Percentiles rank a stretch among this genome's conserved stretches.
Evolutionary conservation across 176 grass and related monocot genomes (phyloP).

Genomic region (Rhynchospora tenuis): DNA sequence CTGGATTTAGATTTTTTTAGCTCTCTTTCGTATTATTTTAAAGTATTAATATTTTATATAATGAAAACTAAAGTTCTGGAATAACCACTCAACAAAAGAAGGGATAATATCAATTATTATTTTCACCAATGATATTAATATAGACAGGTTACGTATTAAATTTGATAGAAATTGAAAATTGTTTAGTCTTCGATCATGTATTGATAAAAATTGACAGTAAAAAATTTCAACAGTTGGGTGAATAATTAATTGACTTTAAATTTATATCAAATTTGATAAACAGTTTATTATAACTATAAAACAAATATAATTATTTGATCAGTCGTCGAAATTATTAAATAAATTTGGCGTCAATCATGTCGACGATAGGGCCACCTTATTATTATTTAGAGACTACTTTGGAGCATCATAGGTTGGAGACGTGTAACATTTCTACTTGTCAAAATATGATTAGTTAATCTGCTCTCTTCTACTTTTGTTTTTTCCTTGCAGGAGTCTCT

Average conservation of each 20-base stretch:
- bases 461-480: constrained; percentile 5
- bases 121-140: neutral
- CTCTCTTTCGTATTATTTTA: no score
- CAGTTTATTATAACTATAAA: neutral
- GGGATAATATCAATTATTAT: neutral
- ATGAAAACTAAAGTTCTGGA: no score
- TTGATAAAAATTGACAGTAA: neutral
- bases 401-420: neutral
- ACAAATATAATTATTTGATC: neutral
- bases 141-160: neutral
- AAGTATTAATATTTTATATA: no score
- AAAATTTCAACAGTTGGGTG: neutral
- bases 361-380: neutral
- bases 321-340: neutral
- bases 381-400: neutral
- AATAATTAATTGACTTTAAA: neutral
- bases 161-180: neutral
- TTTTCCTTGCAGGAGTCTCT: neutral
- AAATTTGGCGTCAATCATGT: neutral
- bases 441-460: constrained; percentile 3
- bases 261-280: neutral
- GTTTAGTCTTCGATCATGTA: neutral
- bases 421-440: neutral
- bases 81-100: no score
- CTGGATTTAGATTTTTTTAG: no score